phyloP scores from a whole-genome alignment of 345 rosid species.

The Eucalyptus erythrocorys region DNA sequence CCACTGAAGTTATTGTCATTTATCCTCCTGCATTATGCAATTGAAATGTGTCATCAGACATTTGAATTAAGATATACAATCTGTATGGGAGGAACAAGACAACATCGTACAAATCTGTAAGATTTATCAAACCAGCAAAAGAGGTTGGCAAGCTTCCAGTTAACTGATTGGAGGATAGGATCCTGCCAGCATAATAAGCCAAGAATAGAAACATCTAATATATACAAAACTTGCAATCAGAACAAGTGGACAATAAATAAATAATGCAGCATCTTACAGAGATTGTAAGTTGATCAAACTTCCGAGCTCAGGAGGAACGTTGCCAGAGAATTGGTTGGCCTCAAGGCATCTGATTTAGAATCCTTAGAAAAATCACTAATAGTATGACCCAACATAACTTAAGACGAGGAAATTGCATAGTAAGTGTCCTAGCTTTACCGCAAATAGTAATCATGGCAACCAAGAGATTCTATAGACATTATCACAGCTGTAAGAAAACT shows the following conservation, averaged over 20 bases:
- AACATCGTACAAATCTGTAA: constrained; percentile 31
- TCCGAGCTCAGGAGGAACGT: constrained; percentile 26
- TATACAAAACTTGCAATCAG: background rate
- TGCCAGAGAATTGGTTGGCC: constrained; percentile 34
- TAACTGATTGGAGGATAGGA: constrained; percentile 39
- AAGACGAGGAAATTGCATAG: background rate
- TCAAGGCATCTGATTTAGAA: constrained; percentile 22
- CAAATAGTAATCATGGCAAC: background rate
- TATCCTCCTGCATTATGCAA: constrained; percentile 43
- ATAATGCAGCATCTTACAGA: constrained; percentile 21
- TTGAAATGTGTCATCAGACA: background rate
- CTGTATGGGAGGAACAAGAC: background rate
- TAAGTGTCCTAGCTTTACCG: background rate
- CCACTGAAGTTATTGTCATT: constrained; percentile 73
- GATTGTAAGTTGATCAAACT: constrained; percentile 20
- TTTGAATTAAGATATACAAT: background rate
- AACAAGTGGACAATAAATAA: background rate
- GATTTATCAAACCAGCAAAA: constrained; percentile 27
- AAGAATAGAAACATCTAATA: background rate
- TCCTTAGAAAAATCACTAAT: background rate
- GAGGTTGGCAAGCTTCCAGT: constrained; percentile 37
- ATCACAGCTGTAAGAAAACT: background rate
- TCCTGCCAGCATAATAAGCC: constrained; percentile 17
- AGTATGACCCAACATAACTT: background rate
- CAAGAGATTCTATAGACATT: background rate